Conservation (phyloP, 1,284 basidiomycete genomes). For the Sporisorium reilianum region DNA sequence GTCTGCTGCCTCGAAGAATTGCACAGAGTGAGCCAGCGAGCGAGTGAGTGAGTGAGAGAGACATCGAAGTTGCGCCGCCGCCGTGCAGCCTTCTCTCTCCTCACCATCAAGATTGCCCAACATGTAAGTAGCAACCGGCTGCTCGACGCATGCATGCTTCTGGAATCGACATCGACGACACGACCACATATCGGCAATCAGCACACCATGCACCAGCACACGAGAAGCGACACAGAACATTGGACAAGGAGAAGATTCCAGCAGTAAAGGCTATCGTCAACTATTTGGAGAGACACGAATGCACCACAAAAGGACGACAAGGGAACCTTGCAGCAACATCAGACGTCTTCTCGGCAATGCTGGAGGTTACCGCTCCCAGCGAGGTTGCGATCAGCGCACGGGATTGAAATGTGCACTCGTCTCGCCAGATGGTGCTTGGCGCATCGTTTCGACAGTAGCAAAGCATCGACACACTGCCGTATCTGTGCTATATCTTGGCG, state of each 20-base stretch:
- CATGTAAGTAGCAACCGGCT: slow-evolving; percentile 47
- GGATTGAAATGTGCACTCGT: not conserved
- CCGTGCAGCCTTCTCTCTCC: slow-evolving; percentile 69
- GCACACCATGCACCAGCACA: slow-evolving; percentile 1
- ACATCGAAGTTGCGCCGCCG: slow-evolving; percentile 27
- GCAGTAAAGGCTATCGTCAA: not conserved
- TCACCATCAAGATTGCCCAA: slow-evolving; percentile 66
- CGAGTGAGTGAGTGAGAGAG: slow-evolving; percentile 19
- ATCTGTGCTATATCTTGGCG: too few relatives aligned
- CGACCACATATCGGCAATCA: slow-evolving; percentile 1
- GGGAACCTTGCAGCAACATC: not conserved
- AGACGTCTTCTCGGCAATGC: not conserved
- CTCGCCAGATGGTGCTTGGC: not conserved
- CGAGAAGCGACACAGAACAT: not conserved
- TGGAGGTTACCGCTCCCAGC: not conserved
- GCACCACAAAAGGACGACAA: not conserved
- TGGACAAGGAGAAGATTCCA: too few relatives aligned
- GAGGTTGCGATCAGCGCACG: not conserved
- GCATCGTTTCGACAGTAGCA: not conserved
- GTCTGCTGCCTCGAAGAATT: slow-evolving; percentile 21
- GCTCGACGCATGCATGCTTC: slow-evolving; percentile 25
- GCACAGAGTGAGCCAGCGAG: slow-evolving; percentile 8
- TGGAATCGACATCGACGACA: slow-evolving; percentile 17
- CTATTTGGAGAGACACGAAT: not conserved
- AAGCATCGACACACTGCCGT: too few relatives aligned